These are phyloP conservation scores for Botrytis pseudocinerea DNA, from an alignment of 2,329 filamentous ascomycete species.

Conservation along the genomic window DNA sequence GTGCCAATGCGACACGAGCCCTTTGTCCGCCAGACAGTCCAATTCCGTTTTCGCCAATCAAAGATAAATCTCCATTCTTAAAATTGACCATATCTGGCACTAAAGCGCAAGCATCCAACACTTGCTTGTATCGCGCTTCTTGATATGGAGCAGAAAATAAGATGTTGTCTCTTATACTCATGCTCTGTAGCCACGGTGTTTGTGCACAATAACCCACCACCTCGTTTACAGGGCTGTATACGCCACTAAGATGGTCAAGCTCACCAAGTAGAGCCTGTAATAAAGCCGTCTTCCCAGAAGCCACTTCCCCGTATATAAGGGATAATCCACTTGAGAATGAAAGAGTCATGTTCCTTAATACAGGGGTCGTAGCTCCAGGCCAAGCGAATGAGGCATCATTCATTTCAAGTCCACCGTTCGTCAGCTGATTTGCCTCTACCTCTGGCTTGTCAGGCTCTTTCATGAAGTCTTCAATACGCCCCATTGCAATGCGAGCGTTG, in stretches of 20 bases:
- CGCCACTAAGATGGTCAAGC: slow-evolving; percentile 34
- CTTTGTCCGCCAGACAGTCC: slow-evolving; percentile 62
- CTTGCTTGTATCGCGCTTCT: slow-evolving; percentile 64
- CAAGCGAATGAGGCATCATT: slow-evolving; percentile 73
- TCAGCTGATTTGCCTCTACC: slow-evolving; percentile 40
- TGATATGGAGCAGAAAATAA: slow-evolving; percentile 68
- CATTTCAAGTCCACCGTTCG: slow-evolving; percentile 48
- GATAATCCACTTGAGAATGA: slow-evolving; percentile 58
- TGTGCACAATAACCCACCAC: slow-evolving; percentile 65
- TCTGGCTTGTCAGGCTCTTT: slow-evolving; percentile 74
- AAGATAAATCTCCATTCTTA: slow-evolving; percentile 62
- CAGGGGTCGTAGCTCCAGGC: slow-evolving; percentile 64
- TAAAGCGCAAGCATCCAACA: slow-evolving; percentile 65
- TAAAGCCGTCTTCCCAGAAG: slow-evolving; percentile 58
- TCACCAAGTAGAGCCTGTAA: slow-evolving; percentile 40
- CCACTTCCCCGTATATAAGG: slow-evolving; percentile 63
- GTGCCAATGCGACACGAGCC: slow-evolving; percentile 59
- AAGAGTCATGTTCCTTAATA: slow-evolving; percentile 55
- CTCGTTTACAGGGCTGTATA: slow-evolving; percentile 52
- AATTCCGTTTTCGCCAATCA: slow-evolving; percentile 62
- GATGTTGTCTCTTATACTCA: slow-evolving; percentile 69
- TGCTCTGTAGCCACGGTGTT: slow-evolving; percentile 67
- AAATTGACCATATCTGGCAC: slow-evolving; percentile 62
- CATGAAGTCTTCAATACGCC: slow-evolving; percentile 85
- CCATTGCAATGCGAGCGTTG: slow-evolving; percentile 80